Percentiles rank a stretch among this genome's conserved stretches.
These are phyloP conservation scores for Centaurea solstitialis DNA, from an alignment of 129 eudicot species.

Conservation along the genomic window DNA sequence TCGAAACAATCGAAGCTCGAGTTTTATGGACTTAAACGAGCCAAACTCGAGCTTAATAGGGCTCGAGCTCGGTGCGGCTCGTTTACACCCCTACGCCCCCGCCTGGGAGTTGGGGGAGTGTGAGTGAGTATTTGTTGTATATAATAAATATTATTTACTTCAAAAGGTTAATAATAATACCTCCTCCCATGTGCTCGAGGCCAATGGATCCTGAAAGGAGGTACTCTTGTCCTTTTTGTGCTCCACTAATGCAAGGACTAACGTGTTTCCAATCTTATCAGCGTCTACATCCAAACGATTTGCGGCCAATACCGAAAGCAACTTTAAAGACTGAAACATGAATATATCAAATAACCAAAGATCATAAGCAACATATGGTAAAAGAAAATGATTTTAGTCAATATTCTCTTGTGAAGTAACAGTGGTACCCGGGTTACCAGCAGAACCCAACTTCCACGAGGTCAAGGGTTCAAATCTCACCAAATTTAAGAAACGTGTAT, in stretches of 20 bases:
- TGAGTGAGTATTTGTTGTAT: not conserved
- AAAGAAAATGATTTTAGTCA: not conserved
- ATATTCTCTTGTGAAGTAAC: constrained; percentile 11
- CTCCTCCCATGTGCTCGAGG: constrained; percentile 93
- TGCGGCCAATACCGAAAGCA: constrained; percentile 78
- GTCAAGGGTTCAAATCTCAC: not conserved
- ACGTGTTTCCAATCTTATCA: constrained; percentile 79
- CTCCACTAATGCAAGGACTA: constrained; percentile 71
- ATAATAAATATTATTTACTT: not conserved
- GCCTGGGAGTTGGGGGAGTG: not conserved
- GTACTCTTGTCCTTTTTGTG: constrained; percentile 42
- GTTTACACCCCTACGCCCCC: no score
- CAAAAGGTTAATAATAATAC: constrained; percentile 24
- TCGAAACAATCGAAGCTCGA: no score
- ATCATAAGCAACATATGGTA: not conserved
- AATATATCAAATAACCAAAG: not conserved
- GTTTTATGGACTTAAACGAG: no score
- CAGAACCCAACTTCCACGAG: not conserved
- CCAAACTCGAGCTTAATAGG: no score
- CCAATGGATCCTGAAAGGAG: constrained; percentile 59
- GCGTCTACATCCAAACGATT: constrained; percentile 63
- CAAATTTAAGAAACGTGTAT: not conserved
- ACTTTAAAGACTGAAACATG: constrained; percentile 63
- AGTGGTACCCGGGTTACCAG: not conserved
- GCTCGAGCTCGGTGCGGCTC: no score